Conservation (phyloP, 2,329 filamentous ascomycete genomes). For the Penicillium sp. region DNA sequence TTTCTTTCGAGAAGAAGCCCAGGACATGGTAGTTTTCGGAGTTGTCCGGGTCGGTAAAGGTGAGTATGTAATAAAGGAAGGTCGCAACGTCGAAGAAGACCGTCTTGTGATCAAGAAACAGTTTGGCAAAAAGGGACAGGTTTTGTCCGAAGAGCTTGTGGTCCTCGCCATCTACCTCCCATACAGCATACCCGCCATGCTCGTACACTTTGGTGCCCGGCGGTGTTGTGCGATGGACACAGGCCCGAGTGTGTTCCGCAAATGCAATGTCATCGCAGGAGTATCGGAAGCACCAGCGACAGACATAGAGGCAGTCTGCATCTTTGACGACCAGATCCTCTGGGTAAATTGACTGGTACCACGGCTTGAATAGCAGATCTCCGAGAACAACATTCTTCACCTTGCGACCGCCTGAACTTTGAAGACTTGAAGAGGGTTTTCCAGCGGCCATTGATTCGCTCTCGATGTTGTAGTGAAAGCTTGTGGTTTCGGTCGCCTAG, state of each 20-base stretch:
- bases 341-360: conserved; percentile 90
- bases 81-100: conserved; percentile 96
- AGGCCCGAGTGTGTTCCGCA: conserved; percentile 53
- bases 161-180: conserved; percentile 89
- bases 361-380: conserved; percentile 81
- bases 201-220: conserved; percentile 80
- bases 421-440: conserved; percentile 34
- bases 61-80: conserved; percentile 93
- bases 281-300: conserved; percentile 94
- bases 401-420: conserved; percentile 67
- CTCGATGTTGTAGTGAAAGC: background rate
- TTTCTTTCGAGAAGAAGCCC: conserved; percentile 99
- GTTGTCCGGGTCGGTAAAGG: conserved; percentile 67
- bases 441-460: conserved; percentile 38
- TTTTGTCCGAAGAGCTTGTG: conserved; percentile 93
- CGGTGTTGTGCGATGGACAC: conserved; percentile 59
- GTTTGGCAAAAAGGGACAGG: conserved; percentile 91
- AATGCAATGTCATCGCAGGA: conserved; percentile 56
- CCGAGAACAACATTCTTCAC: conserved; percentile 87
- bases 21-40: conserved; percentile 65
- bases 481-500: conserved; percentile 14
- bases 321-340: conserved; percentile 66
- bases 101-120: conserved; percentile 97
- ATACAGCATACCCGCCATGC: conserved; percentile 80
- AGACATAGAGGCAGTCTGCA: conserved; percentile 76